A percentile compares a stretch with the other conserved stretches of the same genome.
Conservation (phyloP, 2,329 filamentous ascomycete genomes). For the Monosporascus sp. region DNA sequence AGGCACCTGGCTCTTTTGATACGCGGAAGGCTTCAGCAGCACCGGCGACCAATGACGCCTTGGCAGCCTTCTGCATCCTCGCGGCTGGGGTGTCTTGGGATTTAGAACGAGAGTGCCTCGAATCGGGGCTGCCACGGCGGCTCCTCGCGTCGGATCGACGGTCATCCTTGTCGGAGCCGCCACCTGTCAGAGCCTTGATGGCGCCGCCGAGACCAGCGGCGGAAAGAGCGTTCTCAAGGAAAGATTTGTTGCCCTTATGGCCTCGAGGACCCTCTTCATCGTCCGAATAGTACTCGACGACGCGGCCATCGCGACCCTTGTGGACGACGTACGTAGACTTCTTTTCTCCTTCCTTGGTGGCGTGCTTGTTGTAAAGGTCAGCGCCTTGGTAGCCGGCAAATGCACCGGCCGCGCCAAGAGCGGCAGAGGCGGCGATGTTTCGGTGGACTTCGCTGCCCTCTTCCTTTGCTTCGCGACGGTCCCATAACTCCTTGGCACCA, state of each 20-base stretch:
- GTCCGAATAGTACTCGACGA: slow-evolving; percentile 51
- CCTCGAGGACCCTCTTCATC: slow-evolving; percentile 49
- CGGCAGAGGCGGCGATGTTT: slow-evolving; percentile 54
- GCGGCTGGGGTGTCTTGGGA: slow-evolving; percentile 38
- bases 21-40: slow-evolving; percentile 89
- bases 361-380: slow-evolving; percentile 57
- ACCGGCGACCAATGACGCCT: slow-evolving; percentile 83
- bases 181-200: slow-evolving; percentile 54
- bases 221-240: slow-evolving; percentile 57
- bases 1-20: slow-evolving; percentile 81
- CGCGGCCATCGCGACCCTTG: slow-evolving; percentile 47
- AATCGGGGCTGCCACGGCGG: slow-evolving; percentile 33
- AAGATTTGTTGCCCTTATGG: slow-evolving; percentile 59
- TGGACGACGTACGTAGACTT: slow-evolving; percentile 50
- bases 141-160: slow-evolving; percentile 26
- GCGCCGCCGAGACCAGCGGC: slow-evolving; percentile 58
- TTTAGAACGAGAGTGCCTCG: slow-evolving; percentile 35
- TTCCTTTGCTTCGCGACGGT: slow-evolving; percentile 52
- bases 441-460: slow-evolving; percentile 46
- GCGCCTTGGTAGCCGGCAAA: slow-evolving; percentile 60
- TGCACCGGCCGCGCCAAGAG: slow-evolving; percentile 58
- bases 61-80: slow-evolving; percentile 79
- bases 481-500: slow-evolving; percentile 61
- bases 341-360: slow-evolving; percentile 48
- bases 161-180: slow-evolving; percentile 39